Percentiles rank a stretch among this genome's conserved stretches.
phyloP scores from a whole-genome alignment of 345 rosid genomes.

The Ailanthus altissimus region DNA sequence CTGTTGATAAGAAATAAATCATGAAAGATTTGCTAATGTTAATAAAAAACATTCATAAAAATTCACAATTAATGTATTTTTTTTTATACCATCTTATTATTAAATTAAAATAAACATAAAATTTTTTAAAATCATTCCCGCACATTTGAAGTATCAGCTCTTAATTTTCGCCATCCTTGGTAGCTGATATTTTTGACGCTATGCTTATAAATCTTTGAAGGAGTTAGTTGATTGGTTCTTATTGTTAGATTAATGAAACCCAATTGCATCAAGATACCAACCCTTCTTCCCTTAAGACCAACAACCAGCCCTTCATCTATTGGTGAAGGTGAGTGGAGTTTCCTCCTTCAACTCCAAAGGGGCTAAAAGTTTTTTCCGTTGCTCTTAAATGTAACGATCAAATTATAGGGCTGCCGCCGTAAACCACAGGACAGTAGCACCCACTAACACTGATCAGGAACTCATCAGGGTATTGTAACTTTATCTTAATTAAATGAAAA shows the following conservation, averaged over 20 bases:
- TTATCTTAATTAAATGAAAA: conserved; percentile 42
- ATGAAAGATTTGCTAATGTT: too few relatives aligned
- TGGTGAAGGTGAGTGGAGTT: conserved; percentile 63
- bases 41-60: too few relatives aligned
- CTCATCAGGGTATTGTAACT: conserved; percentile 78
- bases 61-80: too few relatives aligned
- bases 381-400: conserved; percentile 64
- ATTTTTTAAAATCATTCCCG: too few relatives aligned
- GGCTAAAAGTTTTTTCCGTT: conserved; percentile 63
- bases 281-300: conserved; percentile 72
- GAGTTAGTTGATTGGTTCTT: conserved; percentile 45
- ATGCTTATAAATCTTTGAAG: conserved; percentile 51
- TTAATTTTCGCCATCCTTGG: neutral
- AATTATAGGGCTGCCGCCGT: conserved; percentile 63
- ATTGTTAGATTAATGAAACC: conserved; percentile 56
- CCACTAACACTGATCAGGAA: conserved; percentile 58
- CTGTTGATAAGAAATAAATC: too few relatives aligned
- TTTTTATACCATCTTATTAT: too few relatives aligned
- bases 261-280: conserved; percentile 75
- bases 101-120: too few relatives aligned
- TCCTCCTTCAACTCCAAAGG: conserved; percentile 72
- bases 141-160: neutral
- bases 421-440: conserved; percentile 53
- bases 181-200: neutral
- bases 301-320: conserved; percentile 58